Base-by-base conservation (phyloP, 2,329 filamentous ascomycete genomes). In the Exophiala sp. region DNA sequence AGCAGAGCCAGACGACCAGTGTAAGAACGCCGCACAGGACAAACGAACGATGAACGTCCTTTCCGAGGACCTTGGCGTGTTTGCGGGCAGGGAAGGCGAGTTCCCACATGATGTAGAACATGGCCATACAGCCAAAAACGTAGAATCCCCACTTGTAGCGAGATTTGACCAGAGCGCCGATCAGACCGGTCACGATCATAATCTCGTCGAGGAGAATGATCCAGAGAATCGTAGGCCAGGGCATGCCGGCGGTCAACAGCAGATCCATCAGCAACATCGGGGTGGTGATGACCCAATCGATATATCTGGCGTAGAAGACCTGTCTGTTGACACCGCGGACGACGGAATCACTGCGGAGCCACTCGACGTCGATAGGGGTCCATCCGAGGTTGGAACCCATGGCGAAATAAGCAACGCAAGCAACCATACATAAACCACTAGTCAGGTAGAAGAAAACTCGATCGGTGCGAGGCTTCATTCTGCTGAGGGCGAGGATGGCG, bases 131-230 rank as follows among this genome's bases (percentile, higher is more conserved):
- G 74, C 53, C 77, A 78, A 86, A 83, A 5, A 71, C 69, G 66
- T 78, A 86, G 69, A 84, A 88, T 1, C 82, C 21, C 9, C 10
- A 47, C 63, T 87, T 88, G 73, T 87, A 88, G 1, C 70, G 71
- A 5, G 78, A 80, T 8, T 67, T 65, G 1, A 85, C 81, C 1
- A 87, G 76, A 3, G 85, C 83, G 20, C 85, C 85, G 14, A 87
- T 75, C 4, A 87, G 75, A 18, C 83, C 83, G n/a, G 79, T 81
- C 11, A 86, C 71, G 42, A 88, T 79, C 83, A 88, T 87, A 61
- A 87, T 74, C 63, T 80, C 72, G 58, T 86, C 83, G 2, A 85
- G 74, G 4, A 87, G 71, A 7, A 87, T 72, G 1, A 82, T 78
- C 63, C 77, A 81, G 33, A 86, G 65, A 24, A 86, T 80, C 1